These are phyloP conservation scores for Acanthamoeba quina DNA, from an alignment of 208 protist genomes.

Conservation along the genomic window DNA sequence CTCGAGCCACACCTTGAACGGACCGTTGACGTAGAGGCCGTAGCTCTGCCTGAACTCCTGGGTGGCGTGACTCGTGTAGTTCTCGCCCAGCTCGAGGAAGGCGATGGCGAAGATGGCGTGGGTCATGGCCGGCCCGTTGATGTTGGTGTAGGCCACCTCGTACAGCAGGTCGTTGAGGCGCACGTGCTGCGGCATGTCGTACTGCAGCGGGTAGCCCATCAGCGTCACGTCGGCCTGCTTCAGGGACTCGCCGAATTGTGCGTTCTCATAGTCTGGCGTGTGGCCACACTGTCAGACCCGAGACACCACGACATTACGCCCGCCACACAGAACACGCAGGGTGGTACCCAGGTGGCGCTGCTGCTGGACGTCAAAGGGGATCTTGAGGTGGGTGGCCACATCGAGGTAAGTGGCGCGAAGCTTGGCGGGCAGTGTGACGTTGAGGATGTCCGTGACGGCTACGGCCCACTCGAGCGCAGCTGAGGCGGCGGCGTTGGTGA, in stretches of 20 bases:
- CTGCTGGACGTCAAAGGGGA: constrained; percentile 48
- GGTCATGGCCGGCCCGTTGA: constrained; percentile 67
- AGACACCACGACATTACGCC: neutral
- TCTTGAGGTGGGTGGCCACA: constrained; percentile 58
- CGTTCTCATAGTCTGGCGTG: constrained; percentile 14
- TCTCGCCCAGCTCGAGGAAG: constrained; percentile 62
- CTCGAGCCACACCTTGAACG: constrained; percentile 70
- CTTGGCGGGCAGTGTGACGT: constrained; percentile 15
- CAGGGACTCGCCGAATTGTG: constrained; percentile 33
- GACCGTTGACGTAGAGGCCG: constrained; percentile 70
- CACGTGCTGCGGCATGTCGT: constrained; percentile 49
- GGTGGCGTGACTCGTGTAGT: constrained; percentile 63
- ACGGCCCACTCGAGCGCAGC: constrained; percentile 57
- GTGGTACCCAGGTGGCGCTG: constrained; percentile 31
- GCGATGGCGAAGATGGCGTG: constrained; percentile 71
- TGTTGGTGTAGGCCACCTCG: constrained; percentile 62
- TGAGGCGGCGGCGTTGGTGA: constrained; percentile 55
- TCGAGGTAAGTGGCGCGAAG: constrained; percentile 15
- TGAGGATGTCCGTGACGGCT: neutral
- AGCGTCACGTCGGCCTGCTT: constrained; percentile 73
- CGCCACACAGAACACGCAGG: neutral
- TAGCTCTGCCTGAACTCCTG: constrained; percentile 72
- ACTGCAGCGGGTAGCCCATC: constrained; percentile 72
- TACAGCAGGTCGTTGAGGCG: constrained; percentile 63
- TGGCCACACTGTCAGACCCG: neutral